Conservation (phyloP, 345 rosid species). For the Mangifera indica region DNA sequence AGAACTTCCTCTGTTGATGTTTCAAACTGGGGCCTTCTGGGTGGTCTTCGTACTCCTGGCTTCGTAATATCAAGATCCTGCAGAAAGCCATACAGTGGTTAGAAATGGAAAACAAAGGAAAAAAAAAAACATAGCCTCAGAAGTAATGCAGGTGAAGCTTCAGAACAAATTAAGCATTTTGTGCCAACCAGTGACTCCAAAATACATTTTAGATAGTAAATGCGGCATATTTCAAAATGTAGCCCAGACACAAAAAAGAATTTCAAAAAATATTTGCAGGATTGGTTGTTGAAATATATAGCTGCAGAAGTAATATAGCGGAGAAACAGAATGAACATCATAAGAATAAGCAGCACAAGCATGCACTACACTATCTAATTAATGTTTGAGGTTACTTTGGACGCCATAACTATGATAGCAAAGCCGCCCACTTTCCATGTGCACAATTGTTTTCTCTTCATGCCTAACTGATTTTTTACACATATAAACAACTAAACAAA, state of each 20-base stretch:
- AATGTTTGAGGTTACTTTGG: neutral
- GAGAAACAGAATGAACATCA: neutral
- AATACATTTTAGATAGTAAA: neutral
- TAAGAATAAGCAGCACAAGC: neutral
- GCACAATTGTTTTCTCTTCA: neutral
- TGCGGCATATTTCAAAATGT: neutral
- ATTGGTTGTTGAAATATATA: too few species aligned
- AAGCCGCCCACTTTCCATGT: neutral
- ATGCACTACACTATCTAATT: neutral
- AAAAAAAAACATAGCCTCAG: neutral
- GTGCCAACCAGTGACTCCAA: neutral
- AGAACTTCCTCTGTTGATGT: constrained; percentile 65
- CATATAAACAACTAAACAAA: neutral
- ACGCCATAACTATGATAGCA: neutral
- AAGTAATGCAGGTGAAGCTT: neutral
- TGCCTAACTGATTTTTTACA: neutral
- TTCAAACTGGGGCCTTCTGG: constrained; percentile 35
- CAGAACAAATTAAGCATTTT: neutral
- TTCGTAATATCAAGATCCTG: constrained; percentile 62
- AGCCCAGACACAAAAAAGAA: neutral
- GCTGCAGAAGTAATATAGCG: neutral
- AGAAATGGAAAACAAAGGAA: neutral
- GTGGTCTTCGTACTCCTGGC: constrained; percentile 37
- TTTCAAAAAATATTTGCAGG: neutral
- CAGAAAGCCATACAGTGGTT: constrained; percentile 12